Base-by-base conservation (phyloP, 768 basidiomycete genomes). In the Xanthoconium stramineum region DNA sequence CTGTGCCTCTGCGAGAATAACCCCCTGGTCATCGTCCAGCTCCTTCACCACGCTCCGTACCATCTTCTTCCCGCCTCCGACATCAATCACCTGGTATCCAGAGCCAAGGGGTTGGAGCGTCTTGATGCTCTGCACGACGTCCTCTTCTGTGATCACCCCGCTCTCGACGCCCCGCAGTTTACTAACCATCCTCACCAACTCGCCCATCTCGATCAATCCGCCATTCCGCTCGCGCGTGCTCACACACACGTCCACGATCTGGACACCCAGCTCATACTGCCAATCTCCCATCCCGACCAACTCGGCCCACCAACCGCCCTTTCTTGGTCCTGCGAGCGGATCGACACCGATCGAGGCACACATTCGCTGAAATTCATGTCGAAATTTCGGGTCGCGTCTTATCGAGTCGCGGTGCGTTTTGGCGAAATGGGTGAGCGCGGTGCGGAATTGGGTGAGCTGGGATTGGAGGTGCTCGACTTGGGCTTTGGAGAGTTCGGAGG, bases 331-430 rank as follows among this genome's bases (percentile, higher is more conserved):
- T 2, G 91, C 88, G 20, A 98, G 82, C 2, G 96, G 95, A 69
- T 98, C 97, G 24, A 99, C 93, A 33, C 94, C 94, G 53, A 99
- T 91, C 15, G 88, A 86, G 3, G 89, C 82, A 69, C 97, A 99
- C 93, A 99, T 97, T 56, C 91, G 88, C 61, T 94, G 91, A 73
- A 98, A 98, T 19, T 85, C 88, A 78, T 88, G 89, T 5, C 97
- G 82, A 70, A 99, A 95, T 4, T 81, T 79, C 2, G 96, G 93
- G 61, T 96, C 89, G 49, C 78, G 77, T 55, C 84, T 83, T 67
- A 99, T 98, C 54, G 88, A 83, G 42, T 88, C 83, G 48, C 92
- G 86, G 70, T 98, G 94, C 10, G 84, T 84, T 28, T 82, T 74
- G 2, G 94, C 92, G 64, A 98, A 99, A 55, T 80, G 80, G 4